Base-by-base conservation (phyloP, 345 rosid species). In the Salix exigua region DNA sequence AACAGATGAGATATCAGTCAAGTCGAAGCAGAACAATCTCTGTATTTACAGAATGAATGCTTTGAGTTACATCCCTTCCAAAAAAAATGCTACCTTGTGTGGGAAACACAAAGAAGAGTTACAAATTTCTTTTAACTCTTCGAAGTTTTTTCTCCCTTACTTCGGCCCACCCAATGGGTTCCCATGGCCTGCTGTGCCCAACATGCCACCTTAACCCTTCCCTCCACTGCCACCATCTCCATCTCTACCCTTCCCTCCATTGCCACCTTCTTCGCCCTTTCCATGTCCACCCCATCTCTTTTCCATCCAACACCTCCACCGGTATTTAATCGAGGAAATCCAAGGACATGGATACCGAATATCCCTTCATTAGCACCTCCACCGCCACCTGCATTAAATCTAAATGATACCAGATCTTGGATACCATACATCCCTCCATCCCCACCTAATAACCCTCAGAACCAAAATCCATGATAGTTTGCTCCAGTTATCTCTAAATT, bases 31-130 rank as follows among this genome's bases (percentile, higher is more conserved):
- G 62, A 89, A 89, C 37, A 93, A 85, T n/a, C 83, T 89, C 72
- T 96, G 98, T 71, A 88, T 96, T 79, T 93, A 88, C 87, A 89
- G 96, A 90, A 77, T 96, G 75, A 88, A 80, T 80, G 91, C 96
- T 6, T 80, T 96, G 68, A 91, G 87, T 73, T 96, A 82, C 50
- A 91, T 77, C 71, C 97, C 98, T n/a, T 58, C 79, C 19, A 78
- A 86, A 61, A 88, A 23, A 71, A 93, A 96, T 74, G 60, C 37
- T 19, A 88, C 91, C 51, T 50, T 93, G 30, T 96, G 93, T 65
- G 81, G 86, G 62, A 83, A 73, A 42, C 60, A 60, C 37, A 82
- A 76, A 66, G 76, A 86, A 77, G 75, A 79, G 46, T 37, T 76
- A 17, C 38, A 25, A 58, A 73, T 30, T 78, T 68, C 86, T 10